phyloP scores from a whole-genome alignment of 371 early-diverging fungal genomes.

The Mortierella sp. region DNA sequence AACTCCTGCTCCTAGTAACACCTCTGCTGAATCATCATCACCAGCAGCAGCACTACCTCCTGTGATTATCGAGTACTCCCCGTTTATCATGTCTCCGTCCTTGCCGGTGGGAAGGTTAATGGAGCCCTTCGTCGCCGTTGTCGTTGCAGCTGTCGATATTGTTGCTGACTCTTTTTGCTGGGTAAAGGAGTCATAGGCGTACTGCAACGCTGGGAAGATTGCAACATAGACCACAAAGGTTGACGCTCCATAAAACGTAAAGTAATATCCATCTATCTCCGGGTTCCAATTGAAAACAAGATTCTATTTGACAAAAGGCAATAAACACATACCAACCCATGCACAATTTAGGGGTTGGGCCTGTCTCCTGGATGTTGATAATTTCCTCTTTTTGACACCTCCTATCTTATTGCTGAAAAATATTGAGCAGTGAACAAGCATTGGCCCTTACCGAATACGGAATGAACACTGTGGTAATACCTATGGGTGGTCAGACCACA shows the following conservation, averaged over 20 bases:
- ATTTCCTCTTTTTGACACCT: background rate
- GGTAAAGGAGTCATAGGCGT: constrained; percentile 3
- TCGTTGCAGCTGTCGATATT: background rate
- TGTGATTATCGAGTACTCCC: background rate
- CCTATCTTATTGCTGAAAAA: background rate
- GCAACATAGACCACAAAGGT: constrained; percentile 24
- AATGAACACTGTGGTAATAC: constrained; percentile 16
- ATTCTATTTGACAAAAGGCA: constrained; percentile 18
- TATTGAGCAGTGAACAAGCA: background rate
- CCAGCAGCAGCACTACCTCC: background rate
- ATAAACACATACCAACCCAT: too few species aligned
- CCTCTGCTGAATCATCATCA: too few species aligned
- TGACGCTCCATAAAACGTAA: constrained; percentile 7
- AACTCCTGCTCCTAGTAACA: background rate
- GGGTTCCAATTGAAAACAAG: constrained; percentile 23
- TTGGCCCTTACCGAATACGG: constrained; percentile 24
- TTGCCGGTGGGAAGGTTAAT: background rate
- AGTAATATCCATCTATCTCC: constrained; percentile 13
- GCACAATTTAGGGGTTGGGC: background rate
- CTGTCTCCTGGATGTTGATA: background rate
- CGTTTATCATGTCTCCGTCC: background rate
- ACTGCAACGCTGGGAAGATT: constrained; percentile 27
- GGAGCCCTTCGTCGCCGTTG: too few species aligned
- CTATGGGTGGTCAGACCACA: constrained; percentile 7
- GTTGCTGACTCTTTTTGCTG: background rate